Conservation (phyloP, 1,284 basidiomycete species). For the Caloboletus inedulis region DNA sequence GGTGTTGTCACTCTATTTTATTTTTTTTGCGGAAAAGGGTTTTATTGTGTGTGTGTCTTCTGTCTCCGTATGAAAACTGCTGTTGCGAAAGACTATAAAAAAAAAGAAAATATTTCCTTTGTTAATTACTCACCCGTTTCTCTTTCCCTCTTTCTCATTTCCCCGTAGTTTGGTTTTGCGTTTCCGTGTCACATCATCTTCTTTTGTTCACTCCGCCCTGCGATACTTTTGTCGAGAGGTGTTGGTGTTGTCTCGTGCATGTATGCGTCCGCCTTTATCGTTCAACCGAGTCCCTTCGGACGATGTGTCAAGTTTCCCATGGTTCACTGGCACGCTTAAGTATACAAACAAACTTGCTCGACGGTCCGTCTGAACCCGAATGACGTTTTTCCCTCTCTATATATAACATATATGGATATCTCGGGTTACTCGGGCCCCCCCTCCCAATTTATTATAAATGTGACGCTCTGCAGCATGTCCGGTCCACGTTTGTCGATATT, state of each 20-base stretch:
- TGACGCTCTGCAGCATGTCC: not conserved
- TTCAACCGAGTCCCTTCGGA: too few relatives aligned
- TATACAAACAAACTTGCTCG: too few relatives aligned
- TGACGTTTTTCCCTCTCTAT: too few relatives aligned
- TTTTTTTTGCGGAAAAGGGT: not conserved
- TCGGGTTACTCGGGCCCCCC: not conserved
- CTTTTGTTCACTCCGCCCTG: not conserved
- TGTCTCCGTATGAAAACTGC: not conserved
- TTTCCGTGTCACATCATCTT: not conserved
- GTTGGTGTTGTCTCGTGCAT: not conserved
- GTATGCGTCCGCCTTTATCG: too few relatives aligned
- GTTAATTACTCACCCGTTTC: not conserved
- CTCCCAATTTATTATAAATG: not conserved
- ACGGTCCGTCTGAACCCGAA: too few relatives aligned
- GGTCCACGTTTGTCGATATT: slow-evolving; percentile 12
- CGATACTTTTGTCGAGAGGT: not conserved
- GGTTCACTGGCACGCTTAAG: too few relatives aligned
- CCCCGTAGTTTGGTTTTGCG: not conserved
- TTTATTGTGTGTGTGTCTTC: slow-evolving; percentile 5
- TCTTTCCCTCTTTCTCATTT: not conserved
- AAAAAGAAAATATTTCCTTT: not conserved
- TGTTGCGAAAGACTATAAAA: slow-evolving; percentile 2
- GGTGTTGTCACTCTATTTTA: not conserved
- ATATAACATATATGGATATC: too few relatives aligned
- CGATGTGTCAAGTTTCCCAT: too few relatives aligned